These are phyloP conservation scores for Mortierella sp. DNA, from an alignment of 371 early-diverging fungal species.

Conservation along the genomic window DNA sequence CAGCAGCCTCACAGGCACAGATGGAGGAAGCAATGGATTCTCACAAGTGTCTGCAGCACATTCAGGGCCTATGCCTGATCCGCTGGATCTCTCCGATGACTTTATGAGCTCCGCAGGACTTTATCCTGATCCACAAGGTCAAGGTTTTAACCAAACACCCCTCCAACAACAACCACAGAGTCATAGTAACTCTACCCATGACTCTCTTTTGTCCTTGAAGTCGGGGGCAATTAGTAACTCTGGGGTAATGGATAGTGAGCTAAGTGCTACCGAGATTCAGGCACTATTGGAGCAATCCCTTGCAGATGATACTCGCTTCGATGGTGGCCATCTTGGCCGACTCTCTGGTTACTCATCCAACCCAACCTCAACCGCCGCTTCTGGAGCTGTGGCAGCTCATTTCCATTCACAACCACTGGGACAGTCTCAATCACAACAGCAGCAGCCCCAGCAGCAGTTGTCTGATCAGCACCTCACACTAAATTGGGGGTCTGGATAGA, in stretches of 20 bases:
- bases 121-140: no score
- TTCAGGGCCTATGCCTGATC: no score
- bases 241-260: slow-evolving; percentile 6
- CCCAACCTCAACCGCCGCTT: neutral
- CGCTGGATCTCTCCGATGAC: neutral
- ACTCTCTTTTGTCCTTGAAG: no score
- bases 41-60: no score
- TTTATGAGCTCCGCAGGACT: neutral
- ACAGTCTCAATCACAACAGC: slow-evolving; percentile 5
- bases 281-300: slow-evolving; percentile 32
- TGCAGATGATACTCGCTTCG: slow-evolving; percentile 21
- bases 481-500: neutral
- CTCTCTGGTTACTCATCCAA: neutral
- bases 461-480: slow-evolving; percentile 4
- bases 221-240: no score
- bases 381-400: neutral
- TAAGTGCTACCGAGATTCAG: slow-evolving; percentile 30
- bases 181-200: neutral
- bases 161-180: neutral
- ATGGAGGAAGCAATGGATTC: no score
- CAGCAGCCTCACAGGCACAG: no score
- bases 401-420: neutral
- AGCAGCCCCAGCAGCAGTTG: slow-evolving; percentile 8
- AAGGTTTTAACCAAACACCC: neutral
- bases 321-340: slow-evolving; percentile 5